A percentile compares a stretch with the other conserved stretches of the same genome.
Conservation (phyloP, 164 flowering plant species). For the Platanus orientalis region DNA sequence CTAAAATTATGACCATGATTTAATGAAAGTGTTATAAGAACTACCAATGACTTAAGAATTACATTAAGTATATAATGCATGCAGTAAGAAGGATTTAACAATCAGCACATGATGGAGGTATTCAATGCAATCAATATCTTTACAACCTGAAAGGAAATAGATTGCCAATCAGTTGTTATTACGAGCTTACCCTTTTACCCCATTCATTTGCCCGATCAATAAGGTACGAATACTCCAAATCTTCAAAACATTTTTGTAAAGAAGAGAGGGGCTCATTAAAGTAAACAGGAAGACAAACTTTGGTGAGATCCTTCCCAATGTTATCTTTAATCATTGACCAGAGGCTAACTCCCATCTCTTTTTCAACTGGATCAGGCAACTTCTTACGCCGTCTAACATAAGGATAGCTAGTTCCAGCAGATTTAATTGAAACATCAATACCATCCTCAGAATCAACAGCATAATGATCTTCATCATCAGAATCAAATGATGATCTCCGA, state of each 20-base stretch:
- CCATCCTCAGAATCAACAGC: neutral
- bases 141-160: neutral
- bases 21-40: too few species aligned
- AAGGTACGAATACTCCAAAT: constrained; percentile 91
- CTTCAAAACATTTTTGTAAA: constrained; percentile 92
- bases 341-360: neutral
- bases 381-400: neutral
- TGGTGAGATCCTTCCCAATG: constrained; percentile 21
- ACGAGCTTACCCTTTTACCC: constrained; percentile 71
- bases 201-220: constrained; percentile 88
- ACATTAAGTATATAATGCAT: too few species aligned
- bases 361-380: neutral
- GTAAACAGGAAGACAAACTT: constrained; percentile 26
- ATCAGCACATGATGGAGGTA: too few species aligned
- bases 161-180: neutral
- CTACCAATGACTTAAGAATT: too few species aligned
- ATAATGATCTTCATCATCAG: constrained; percentile 9
- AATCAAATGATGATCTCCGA: constrained; percentile 11
- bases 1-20: too few species aligned
- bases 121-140: too few species aligned
- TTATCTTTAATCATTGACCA: constrained; percentile 20
- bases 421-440: neutral
- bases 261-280: constrained; percentile 53
- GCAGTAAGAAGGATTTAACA: too few species aligned
- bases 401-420: neutral